Conservation (phyloP, 768 basidiomycete genomes). For the Termitomyces sp. region DNA sequence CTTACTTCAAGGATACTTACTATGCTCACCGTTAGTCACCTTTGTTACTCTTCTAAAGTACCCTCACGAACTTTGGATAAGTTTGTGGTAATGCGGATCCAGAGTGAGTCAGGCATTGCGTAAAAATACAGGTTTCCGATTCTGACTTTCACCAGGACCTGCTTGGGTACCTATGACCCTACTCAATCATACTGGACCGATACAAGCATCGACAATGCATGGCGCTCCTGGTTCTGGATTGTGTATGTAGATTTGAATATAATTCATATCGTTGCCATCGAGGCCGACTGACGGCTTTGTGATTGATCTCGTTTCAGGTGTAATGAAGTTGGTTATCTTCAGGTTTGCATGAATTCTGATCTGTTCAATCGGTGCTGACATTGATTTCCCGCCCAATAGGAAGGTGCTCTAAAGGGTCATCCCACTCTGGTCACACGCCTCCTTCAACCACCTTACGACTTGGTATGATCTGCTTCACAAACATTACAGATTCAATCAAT, state of each 20-base stretch:
- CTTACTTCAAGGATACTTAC: conserved; percentile 52
- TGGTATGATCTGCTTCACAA: conserved; percentile 29
- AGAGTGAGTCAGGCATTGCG: conserved; percentile 37
- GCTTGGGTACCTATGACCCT: conserved; percentile 41
- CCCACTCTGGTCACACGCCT: conserved; percentile 54
- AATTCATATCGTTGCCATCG: not conserved
- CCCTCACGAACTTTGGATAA: conserved; percentile 18
- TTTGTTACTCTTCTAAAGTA: not conserved
- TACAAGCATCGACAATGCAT: conserved; percentile 48
- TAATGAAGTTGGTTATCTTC: conserved; percentile 64
- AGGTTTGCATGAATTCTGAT: conserved; percentile 23
- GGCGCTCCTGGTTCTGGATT: conserved; percentile 72
- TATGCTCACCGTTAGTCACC: conserved; percentile 38
- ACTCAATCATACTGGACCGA: conserved; percentile 46
- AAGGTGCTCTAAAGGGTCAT: conserved; percentile 33
- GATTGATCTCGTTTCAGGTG: conserved; percentile 33
- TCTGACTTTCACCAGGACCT: conserved; percentile 23
- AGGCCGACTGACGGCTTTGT: not conserved
- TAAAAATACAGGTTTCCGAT: not conserved
- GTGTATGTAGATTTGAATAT: conserved; percentile 48
- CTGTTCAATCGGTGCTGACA: not conserved
- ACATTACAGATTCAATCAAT: not conserved
- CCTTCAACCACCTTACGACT: conserved; percentile 51
- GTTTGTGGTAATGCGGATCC: conserved; percentile 47
- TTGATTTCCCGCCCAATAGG: conserved; percentile 21